These are phyloP conservation scores for Glycyrrhiza uralensis DNA, from an alignment of 306 rosid genomes.

Conservation along the genomic window DNA sequence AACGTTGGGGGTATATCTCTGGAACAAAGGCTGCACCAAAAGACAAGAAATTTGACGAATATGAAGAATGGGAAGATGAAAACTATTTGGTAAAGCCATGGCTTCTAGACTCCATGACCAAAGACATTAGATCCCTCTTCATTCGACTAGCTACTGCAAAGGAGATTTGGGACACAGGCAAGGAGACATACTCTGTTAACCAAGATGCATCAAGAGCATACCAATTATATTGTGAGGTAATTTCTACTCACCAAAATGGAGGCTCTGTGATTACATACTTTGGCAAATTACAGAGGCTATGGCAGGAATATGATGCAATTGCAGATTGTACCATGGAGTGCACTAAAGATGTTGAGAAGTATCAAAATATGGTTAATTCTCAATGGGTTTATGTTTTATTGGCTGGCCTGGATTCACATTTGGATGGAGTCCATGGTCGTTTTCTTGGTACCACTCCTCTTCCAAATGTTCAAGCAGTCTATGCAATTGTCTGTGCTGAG, in stretches of 20 bases:
- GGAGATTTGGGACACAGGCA: background rate
- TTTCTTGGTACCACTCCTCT: background rate
- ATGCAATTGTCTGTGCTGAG: background rate
- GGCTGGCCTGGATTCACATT: background rate
- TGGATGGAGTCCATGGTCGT: background rate
- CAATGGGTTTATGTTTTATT: background rate
- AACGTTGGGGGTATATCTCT: background rate
- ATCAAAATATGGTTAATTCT: background rate
- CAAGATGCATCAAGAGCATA: background rate
- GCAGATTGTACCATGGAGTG: background rate
- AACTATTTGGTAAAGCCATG: background rate
- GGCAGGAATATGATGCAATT: background rate
- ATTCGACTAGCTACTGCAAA: background rate
- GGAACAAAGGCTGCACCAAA: background rate
- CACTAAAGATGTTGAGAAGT: background rate
- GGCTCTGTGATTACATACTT: background rate
- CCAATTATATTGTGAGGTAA: background rate
- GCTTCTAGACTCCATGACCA: background rate
- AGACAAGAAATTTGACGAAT: background rate
- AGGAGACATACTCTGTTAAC: background rate
- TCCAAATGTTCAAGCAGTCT: background rate
- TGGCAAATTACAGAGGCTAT: background rate
- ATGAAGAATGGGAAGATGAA: background rate
- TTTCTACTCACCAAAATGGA: background rate
- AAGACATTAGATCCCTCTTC: background rate